These are phyloP conservation scores for Dissophora ornata DNA, from an alignment of 192 early-diverging fungal genomes.

Conservation along the genomic window DNA sequence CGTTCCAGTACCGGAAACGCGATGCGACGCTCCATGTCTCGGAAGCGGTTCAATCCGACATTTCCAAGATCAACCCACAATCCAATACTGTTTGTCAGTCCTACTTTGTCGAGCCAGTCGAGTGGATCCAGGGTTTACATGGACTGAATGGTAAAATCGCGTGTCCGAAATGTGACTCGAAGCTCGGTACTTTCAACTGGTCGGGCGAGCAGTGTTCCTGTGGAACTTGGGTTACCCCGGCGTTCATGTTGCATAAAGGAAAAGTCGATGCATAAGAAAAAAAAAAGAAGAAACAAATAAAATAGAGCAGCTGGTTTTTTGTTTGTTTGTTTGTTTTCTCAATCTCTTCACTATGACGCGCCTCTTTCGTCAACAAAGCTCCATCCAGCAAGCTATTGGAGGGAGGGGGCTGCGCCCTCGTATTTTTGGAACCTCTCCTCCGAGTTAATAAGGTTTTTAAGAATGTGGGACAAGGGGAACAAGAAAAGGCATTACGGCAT, in stretches of 20 bases:
- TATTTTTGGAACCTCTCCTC: too few relatives aligned
- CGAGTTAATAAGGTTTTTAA: too few relatives aligned
- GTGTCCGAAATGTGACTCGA: slow-evolving; percentile 84
- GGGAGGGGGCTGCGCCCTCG: too few relatives aligned
- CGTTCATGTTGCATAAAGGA: slow-evolving; percentile 81
- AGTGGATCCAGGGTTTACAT: slow-evolving; percentile 79
- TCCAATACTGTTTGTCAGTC: slow-evolving; percentile 69
- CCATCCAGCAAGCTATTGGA: too few relatives aligned
- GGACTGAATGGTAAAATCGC: slow-evolving; percentile 76
- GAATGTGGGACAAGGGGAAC: too few relatives aligned
- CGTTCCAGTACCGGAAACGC: slow-evolving; percentile 82
- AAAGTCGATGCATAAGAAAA: slow-evolving; percentile 69
- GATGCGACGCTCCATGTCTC: slow-evolving; percentile 59
- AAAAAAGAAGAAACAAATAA: not conserved
- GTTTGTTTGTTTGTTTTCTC: too few relatives aligned
- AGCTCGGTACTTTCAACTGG: slow-evolving; percentile 87
- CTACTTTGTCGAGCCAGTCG: slow-evolving; percentile 86
- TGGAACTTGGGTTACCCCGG: slow-evolving; percentile 83
- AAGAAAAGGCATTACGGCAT: too few relatives aligned
- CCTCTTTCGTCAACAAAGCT: too few relatives aligned
- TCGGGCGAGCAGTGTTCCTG: slow-evolving; percentile 84
- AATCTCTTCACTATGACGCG: too few relatives aligned
- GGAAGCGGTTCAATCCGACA: slow-evolving; percentile 41
- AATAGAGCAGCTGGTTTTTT: too few relatives aligned
- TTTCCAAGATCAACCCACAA: slow-evolving; percentile 10